Percentiles rank a stretch among this genome's conserved stretches.
phyloP scores from a whole-genome alignment of 2,329 filamentous ascomycete genomes.

The Colletotrichum sp. region DNA sequence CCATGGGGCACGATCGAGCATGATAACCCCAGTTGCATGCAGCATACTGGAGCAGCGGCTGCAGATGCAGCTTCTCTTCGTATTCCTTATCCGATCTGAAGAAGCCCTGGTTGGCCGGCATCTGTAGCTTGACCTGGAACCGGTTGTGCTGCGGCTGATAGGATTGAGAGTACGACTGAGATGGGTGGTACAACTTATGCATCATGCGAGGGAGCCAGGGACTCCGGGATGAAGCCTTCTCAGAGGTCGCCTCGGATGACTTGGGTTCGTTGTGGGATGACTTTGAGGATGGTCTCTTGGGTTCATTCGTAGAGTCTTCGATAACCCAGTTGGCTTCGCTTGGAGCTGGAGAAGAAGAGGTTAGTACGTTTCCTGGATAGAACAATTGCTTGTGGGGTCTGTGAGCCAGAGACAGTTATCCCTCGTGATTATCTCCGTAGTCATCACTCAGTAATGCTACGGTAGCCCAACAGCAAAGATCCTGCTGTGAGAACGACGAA shows the following conservation, averaged over 20 bases:
- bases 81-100: not conserved
- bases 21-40: not conserved
- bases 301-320: not conserved
- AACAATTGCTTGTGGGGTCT: not conserved
- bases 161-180: not conserved
- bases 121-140: not conserved
- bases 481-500: rapidly evolving
- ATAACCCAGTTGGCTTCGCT: not conserved
- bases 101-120: not conserved
- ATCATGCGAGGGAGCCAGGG: not conserved
- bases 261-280: not conserved
- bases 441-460: not conserved
- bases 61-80: not conserved
- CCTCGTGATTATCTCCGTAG: too few relatives aligned
- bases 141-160: not conserved
- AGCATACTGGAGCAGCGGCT: not conserved
- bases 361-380: not conserved
- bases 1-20: rapidly evolving
- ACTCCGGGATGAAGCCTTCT: not conserved
- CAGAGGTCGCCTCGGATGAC: not conserved
- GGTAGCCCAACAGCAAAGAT: rapidly evolving
- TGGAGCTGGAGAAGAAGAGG: not conserved
- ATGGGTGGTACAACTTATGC: not conserved
- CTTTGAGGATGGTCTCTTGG: not conserved
- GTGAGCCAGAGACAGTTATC: not conserved